These are phyloP conservation scores for Yamadazyma aaseri DNA, from an alignment of 1,139 yeast genomes.

Conservation along the genomic window DNA sequence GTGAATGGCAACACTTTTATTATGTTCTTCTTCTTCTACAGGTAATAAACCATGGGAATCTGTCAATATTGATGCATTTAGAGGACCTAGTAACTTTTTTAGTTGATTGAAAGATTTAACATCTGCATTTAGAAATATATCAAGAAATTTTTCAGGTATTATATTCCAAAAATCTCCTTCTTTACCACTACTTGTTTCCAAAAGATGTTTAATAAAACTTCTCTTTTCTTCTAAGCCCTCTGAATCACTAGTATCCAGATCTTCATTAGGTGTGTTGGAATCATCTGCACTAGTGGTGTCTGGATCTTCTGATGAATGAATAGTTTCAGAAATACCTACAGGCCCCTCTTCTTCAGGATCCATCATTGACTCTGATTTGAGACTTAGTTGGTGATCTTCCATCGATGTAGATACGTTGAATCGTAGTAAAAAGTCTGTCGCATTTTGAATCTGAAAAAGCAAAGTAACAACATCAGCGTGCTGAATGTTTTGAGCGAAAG, in stretches of 20 bases:
- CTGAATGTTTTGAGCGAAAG: too few relatives aligned
- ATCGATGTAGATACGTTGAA: too few relatives aligned
- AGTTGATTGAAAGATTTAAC: conserved; percentile 27
- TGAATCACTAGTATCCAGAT: background rate
- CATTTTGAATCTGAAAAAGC: too few relatives aligned
- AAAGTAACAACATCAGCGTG: too few relatives aligned
- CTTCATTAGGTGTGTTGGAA: too few relatives aligned
- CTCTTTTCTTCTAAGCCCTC: conserved; percentile 20
- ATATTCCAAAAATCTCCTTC: conserved; percentile 42
- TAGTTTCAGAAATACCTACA: too few relatives aligned
- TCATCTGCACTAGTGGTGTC: background rate
- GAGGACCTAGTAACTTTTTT: conserved; percentile 28
- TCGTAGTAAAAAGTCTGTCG: too few relatives aligned
- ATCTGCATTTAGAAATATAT: conserved; percentile 24
- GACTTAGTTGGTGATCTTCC: conserved; percentile 4
- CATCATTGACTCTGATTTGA: conserved; percentile 10
- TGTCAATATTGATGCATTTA: conserved; percentile 30
- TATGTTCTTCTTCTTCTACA: conserved; percentile 30
- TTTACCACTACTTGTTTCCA: conserved; percentile 18
- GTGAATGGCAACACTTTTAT: conserved; percentile 33
- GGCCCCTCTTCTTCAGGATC: too few relatives aligned
- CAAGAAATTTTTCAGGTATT: conserved; percentile 31
- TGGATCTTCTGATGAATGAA: too few relatives aligned
- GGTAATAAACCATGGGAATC: conserved; percentile 32
- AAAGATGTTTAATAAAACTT: conserved; percentile 21